Evolutionary conservation across 2,329 filamentous ascomycete genomes (phyloP), one percentile per base, ranked within the genome.

Genomic region (Ophiostoma himal-ulmi): DNA sequence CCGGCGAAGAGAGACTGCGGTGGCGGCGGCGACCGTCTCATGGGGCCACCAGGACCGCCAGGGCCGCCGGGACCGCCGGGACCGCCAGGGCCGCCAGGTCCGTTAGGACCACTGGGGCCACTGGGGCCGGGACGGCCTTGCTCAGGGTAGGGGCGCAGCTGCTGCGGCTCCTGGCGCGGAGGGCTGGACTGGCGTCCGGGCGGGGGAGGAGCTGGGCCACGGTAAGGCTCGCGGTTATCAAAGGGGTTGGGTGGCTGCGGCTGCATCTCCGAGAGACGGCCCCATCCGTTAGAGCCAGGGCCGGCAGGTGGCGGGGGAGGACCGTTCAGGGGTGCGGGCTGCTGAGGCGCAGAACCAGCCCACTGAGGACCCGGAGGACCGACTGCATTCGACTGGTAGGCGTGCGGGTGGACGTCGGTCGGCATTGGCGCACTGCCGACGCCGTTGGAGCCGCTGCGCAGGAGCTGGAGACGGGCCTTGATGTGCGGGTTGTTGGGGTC

Each of bases 401-500:
- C 92, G 77, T 97, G 93, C 68, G 94, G 94, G 78, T 98, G 94
- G 30, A 98, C 93, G 79, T 99, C 95, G 77, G 96, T 94, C 8
- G 95, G 94, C 76, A 95, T 88, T n/a, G 94, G 94, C 68, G 90
- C 39, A 22, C n/a, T 41, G 75, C 85, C 89, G 76, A 90, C 84
- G 72, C 92, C 89, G 77, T 88, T 90, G 73, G 88, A 90, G 22
- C 92, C 92, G 74, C 88, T 94, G 71, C 95, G 91, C 71, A 99
- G 86, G 66, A 99, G 85, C 78, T 96, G 92, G 73, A 99, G 84
- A 73, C 95, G 89, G 71, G 94, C 93, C 80, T 98, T 98, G 84
- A 99, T 98, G 79, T 98, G 94, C 54, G 92, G 91, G 78, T 99
- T 98, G 73, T 84, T 85, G 0, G 95, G 94, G 78, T 99, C 95